Evolutionary conservation across 306 rosid species (phyloP).

Genomic region (Herpetospermum pedunculosum): DNA sequence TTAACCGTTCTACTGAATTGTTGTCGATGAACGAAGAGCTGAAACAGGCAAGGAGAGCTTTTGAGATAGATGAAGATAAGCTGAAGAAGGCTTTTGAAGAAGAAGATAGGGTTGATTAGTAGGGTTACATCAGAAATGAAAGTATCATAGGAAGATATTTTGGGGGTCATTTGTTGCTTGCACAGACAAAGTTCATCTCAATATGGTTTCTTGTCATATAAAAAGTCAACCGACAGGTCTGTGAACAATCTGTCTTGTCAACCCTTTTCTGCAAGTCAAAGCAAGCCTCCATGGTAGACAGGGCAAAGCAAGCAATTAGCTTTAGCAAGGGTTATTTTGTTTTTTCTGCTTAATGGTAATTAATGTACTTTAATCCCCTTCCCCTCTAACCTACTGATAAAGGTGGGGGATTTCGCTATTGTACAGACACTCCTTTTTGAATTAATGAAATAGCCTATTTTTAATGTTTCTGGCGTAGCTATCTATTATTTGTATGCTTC

Average conservation of each 20-base stretch:
- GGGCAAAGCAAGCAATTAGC: not conserved
- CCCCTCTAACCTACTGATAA: not conserved
- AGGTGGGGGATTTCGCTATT: not conserved
- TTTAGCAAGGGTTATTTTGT: not conserved
- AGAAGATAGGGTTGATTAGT: constrained; percentile 20
- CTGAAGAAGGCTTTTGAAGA: constrained; percentile 64
- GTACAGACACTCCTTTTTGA: not conserved
- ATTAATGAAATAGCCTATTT: not conserved
- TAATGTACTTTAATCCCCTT: not conserved
- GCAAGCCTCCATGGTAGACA: not conserved
- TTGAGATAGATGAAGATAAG: constrained; percentile 77
- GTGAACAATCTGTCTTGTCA: not conserved
- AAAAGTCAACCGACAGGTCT: not conserved
- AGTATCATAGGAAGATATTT: not conserved
- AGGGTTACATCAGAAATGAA: not conserved
- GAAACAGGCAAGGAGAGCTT: constrained; percentile 87
- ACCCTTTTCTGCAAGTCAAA: not conserved
- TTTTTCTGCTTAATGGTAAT: not conserved
- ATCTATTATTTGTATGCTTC: not conserved
- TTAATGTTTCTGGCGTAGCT: not conserved
- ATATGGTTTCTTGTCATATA: not conserved
- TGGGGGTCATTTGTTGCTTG: not conserved
- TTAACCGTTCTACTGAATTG: constrained; percentile 71
- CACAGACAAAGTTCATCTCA: not conserved
- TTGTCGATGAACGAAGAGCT: constrained; percentile 85